phyloP scores from a whole-genome alignment of 495 filamentous ascomycete genomes.

The Podospora comata region DNA sequence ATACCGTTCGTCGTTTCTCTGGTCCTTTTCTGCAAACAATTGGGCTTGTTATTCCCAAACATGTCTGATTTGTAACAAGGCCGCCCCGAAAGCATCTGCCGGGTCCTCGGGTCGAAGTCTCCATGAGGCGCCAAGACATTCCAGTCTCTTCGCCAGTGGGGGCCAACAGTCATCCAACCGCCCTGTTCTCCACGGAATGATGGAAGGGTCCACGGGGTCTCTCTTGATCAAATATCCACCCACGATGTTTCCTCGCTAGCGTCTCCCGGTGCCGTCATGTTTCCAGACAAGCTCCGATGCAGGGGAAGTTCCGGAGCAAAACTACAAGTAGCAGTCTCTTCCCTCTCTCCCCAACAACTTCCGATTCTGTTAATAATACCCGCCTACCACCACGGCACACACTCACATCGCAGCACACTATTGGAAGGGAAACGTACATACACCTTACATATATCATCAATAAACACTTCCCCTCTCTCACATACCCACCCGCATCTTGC shows the following conservation, averaged over 20 bases:
- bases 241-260: background rate
- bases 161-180: background rate
- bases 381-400: background rate
- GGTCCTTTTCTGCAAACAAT: background rate
- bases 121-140: conserved; percentile 25
- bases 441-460: background rate
- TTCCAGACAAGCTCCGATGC: background rate
- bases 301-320: background rate
- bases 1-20: background rate
- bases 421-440: background rate
- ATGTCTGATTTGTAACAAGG: background rate
- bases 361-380: background rate
- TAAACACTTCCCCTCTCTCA: background rate
- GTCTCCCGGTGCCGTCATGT: background rate
- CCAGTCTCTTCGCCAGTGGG: conserved; percentile 15
- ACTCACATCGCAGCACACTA: background rate
- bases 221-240: background rate
- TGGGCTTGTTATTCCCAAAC: background rate
- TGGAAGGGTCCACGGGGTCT: conserved; percentile 1
- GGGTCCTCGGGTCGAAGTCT: background rate
- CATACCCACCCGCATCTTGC: background rate
- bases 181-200: conserved; percentile 5
- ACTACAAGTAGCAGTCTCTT: background rate
- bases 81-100: background rate
- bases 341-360: background rate